A percentile compares a stretch with the other conserved stretches of the same genome.
phyloP scores from a whole-genome alignment of 1,139 yeast genomes.

The Pneumocystis sp. region DNA sequence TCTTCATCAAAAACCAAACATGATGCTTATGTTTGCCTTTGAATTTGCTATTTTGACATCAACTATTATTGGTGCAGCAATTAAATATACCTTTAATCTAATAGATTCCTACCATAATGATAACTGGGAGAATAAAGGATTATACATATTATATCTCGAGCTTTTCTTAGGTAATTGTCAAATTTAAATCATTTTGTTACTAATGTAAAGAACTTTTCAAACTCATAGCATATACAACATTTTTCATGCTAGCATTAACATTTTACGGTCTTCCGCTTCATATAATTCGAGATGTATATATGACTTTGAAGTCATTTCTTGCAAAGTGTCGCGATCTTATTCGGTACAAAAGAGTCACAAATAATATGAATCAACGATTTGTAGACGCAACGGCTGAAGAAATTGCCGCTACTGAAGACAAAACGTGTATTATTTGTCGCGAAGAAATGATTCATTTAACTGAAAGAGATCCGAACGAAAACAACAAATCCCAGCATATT shows the following conservation, averaged over 20 bases:
- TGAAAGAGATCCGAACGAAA: conserved; percentile 18
- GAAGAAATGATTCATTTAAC: conserved; percentile 48
- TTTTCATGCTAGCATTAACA: conserved; percentile 34
- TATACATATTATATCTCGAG: conserved; percentile 12
- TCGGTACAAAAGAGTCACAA: conserved; percentile 46
- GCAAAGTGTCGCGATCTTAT: conserved; percentile 39
- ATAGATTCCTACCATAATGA: conserved; percentile 44
- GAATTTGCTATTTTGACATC: conserved; percentile 56
- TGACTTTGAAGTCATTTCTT: conserved; percentile 36
- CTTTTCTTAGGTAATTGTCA: conserved; percentile 1
- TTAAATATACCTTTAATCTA: conserved; percentile 40
- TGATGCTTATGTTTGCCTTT: conserved; percentile 52
- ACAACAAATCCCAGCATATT: conserved; percentile 9
- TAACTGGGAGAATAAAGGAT: conserved; percentile 21
- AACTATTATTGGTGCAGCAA: conserved; percentile 35
- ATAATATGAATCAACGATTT: conserved; percentile 49
- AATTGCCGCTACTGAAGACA: conserved; percentile 45
- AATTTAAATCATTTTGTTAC: neutral
- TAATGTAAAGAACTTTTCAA: conserved; percentile 20
- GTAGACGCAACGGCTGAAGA: conserved; percentile 39
- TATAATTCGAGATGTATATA: conserved; percentile 50
- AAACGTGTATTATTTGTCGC: conserved; percentile 69
- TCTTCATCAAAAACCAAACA: neutral
- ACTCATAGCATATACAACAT: conserved; percentile 35
- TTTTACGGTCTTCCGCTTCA: conserved; percentile 48